Evolutionary conservation across 495 filamentous ascomycete genomes (phyloP), one percentile per base, ranked within the genome.

Genomic region (Entonaema liquescens): DNA sequence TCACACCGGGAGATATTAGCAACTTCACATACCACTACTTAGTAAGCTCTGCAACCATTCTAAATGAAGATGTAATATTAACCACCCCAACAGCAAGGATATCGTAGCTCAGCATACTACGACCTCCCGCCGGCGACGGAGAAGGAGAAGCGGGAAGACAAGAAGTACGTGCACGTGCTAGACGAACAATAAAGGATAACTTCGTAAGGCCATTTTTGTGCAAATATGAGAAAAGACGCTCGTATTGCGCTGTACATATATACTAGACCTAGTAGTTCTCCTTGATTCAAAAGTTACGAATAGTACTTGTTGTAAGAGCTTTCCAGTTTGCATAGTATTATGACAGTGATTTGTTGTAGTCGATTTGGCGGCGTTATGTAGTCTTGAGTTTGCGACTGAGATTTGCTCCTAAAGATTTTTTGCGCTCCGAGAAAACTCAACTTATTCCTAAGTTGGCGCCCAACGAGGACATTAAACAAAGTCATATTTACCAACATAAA

Each of bases 41-140:
- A 88, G 94, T 97, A 86, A 80, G 93, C 81, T 15, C 49, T 12
- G 4, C 17, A 38, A 23, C 25, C 13, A n/a, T 40, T 67, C 17
- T 13, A 44, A 21, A 13, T 40, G 33, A 28, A 59, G 47, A 68
- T 40, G n/a, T 44, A 15, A n/a, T 15, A 19, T 76, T 81, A 58
- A 80, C 73, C 50, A 62, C 64, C 66, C 65, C 68, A 56, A 62
- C 74, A 95, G 93, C 89, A 93, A 89, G 89, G 87, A 77, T 97
- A 92, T 83, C 90, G 94, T 76, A 92, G 90, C 77, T 83, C 89
- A 15, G 83, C 88, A 59, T 94, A 89, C 86, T 98, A 94, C 82
- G 94, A 98, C 77, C 85, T 98, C 70, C 96, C 95, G 19, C 95
- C 96, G 35, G 89, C 92, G 74, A 97, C 95, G 17, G 94, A 97